phyloP scores from a whole-genome alignment of 2,329 filamentous ascomycete species.

The Fusarium sp. region DNA sequence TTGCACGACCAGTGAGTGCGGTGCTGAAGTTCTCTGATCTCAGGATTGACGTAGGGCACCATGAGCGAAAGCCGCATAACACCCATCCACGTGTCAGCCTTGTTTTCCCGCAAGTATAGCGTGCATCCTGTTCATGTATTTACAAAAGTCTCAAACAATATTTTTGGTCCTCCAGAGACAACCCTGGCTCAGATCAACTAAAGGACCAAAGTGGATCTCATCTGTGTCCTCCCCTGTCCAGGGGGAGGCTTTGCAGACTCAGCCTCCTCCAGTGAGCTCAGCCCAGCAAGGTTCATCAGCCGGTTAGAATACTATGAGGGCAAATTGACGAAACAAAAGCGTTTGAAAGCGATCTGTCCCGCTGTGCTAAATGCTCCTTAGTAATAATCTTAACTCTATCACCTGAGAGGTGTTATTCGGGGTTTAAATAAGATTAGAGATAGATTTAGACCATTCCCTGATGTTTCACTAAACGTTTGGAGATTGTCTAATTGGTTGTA shows the following conservation, averaged over 20 bases:
- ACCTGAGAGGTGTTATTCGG: neutral
- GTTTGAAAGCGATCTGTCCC: neutral
- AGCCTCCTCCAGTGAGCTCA: neutral
- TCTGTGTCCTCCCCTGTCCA: neutral
- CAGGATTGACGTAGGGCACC: too few species aligned
- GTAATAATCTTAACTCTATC: neutral
- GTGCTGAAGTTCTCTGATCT: too few species aligned
- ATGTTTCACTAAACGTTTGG: too few species aligned
- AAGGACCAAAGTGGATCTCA: neutral
- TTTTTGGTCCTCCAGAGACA: neutral
- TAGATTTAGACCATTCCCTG: too few species aligned
- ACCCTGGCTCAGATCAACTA: neutral
- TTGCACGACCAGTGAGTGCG: too few species aligned
- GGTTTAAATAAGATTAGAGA: too few species aligned
- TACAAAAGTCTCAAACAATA: neutral
- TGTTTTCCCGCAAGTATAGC: too few species aligned
- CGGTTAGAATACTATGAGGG: neutral
- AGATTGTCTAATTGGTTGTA: too few species aligned
- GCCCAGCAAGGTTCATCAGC: neutral
- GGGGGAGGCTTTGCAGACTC: neutral
- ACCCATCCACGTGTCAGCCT: rapidly evolving
- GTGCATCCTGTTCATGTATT: too few species aligned
- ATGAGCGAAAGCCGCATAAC: too few species aligned
- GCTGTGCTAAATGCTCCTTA: neutral
- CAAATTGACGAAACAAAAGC: neutral